These are phyloP conservation scores for Drechmeria coniospora DNA, from an alignment of 2,329 filamentous ascomycete species.

Conservation along the genomic window DNA sequence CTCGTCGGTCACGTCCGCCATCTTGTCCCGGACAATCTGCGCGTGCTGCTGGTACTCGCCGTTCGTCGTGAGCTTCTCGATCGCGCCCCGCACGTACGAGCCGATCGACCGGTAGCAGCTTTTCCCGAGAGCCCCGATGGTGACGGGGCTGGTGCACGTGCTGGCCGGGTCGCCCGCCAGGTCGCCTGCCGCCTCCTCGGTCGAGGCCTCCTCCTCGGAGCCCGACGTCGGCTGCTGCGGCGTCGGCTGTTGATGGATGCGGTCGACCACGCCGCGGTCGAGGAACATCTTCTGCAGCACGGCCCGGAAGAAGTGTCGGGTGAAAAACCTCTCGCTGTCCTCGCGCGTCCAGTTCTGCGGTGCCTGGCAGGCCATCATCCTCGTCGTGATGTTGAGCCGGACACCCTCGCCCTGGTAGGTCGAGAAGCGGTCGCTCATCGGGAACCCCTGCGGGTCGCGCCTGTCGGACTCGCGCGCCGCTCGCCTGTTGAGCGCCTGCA, in stretches of 20 bases:
- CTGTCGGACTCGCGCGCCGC: constrained; percentile 51
- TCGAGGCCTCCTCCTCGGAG: neutral
- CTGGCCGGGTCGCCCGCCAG: constrained; percentile 26
- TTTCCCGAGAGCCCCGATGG: constrained; percentile 75
- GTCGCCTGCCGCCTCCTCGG: constrained; percentile 4
- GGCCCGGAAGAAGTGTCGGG: constrained; percentile 81
- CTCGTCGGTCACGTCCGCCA: constrained; percentile 56
- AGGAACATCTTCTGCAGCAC: constrained; percentile 85
- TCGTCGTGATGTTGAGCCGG: constrained; percentile 82
- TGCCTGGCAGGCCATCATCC: constrained; percentile 97
- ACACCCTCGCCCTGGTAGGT: constrained; percentile 48
- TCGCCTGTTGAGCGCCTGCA: constrained; percentile 53
- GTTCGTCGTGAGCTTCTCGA: constrained; percentile 53
- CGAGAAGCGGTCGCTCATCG: constrained; percentile 63
- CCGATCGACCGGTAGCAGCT: constrained; percentile 60
- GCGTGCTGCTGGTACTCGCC: constrained; percentile 43
- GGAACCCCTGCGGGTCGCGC: constrained; percentile 84
- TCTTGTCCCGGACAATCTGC: constrained; percentile 45
- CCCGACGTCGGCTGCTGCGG: neutral
- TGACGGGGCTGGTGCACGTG: constrained; percentile 59
- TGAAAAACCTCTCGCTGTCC: constrained; percentile 82
- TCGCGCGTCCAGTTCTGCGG: constrained; percentile 75
- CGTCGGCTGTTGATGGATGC: constrained; percentile 25
- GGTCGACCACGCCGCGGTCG: constrained; percentile 61
- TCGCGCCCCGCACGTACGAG: constrained; percentile 65